A percentile compares a stretch with the other conserved stretches of the same genome.
phyloP scores from a whole-genome alignment of 805 yeast genomes.

The Candida maesae region DNA sequence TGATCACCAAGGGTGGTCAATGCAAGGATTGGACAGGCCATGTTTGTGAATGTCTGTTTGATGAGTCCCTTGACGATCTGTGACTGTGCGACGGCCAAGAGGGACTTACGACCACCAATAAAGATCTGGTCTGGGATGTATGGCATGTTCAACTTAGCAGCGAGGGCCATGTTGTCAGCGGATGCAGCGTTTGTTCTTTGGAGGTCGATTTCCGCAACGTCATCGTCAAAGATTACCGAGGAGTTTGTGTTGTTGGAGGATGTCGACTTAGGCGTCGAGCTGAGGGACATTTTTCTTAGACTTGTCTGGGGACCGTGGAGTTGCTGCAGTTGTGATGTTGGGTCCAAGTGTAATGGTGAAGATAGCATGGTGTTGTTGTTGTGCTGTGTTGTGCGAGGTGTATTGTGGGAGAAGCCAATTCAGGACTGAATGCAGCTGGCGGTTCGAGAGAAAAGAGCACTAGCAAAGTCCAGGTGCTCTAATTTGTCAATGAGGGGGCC shows the following conservation, averaged over 20 bases:
- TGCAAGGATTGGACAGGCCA: constrained; percentile 73
- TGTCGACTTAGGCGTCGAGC: constrained; percentile 13
- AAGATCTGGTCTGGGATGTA: constrained; percentile 26
- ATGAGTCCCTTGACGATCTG: constrained; percentile 66
- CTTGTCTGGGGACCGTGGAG: constrained; percentile 13
- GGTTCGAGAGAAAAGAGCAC: too few species aligned
- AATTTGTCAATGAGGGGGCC: too few species aligned
- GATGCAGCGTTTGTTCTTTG: constrained; percentile 9
- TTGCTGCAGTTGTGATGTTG: constrained; percentile 11
- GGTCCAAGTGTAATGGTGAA: constrained; percentile 19
- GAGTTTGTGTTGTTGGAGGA: constrained; percentile 19
- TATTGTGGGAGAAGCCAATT: background rate
- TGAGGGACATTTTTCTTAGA: constrained; percentile 19
- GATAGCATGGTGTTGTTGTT: constrained; percentile 17
- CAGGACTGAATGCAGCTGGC: too few species aligned
- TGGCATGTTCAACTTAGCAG: constrained; percentile 16
- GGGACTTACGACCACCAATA: constrained; percentile 88
- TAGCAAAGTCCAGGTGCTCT: too few species aligned
- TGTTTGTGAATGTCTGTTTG: constrained; percentile 54
- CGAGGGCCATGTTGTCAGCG: constrained; percentile 9
- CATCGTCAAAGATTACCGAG: constrained; percentile 23
- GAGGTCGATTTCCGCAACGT: constrained; percentile 8
- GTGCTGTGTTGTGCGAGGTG: constrained; percentile 1
- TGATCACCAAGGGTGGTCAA: constrained; percentile 88
- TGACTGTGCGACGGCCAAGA: constrained; percentile 83